Conservation (phyloP, 164 flowering plant genomes). For the Vitis riparia region DNA sequence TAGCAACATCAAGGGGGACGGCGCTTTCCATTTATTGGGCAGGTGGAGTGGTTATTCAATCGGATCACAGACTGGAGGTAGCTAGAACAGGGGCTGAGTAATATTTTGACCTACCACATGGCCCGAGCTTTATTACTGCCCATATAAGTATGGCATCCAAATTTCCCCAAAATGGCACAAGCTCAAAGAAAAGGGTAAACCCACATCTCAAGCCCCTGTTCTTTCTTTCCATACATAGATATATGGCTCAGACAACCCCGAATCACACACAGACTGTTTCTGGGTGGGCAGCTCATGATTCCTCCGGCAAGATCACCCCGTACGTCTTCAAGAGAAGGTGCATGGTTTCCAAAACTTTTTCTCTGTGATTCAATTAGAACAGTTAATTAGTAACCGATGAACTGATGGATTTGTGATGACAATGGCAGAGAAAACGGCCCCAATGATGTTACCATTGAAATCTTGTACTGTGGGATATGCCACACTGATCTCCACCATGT, state of each 20-base stretch:
- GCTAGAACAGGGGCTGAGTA: too few species aligned
- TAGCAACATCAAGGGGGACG: too few species aligned
- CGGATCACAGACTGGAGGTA: too few species aligned
- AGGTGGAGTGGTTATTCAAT: too few species aligned
- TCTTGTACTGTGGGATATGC: conserved; percentile 77
- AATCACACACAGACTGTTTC: conserved; percentile 61
- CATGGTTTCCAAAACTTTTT: not conserved
- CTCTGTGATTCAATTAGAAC: not conserved
- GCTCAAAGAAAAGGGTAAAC: too few species aligned
- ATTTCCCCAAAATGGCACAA: too few species aligned
- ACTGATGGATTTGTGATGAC: too few species aligned
- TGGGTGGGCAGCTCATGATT: conserved; percentile 75
- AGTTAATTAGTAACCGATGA: not conserved
- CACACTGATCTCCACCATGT: conserved; percentile 71
- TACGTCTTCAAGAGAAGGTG: conserved; percentile 69
- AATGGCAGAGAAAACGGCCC: conserved; percentile 54
- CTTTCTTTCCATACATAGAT: too few species aligned
- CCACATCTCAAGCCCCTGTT: not conserved
- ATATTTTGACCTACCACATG: too few species aligned
- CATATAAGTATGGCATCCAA: too few species aligned
- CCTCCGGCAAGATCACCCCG: conserved; percentile 60
- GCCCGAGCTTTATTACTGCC: too few species aligned
- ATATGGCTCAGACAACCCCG: conserved; percentile 55
- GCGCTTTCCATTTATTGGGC: too few species aligned
- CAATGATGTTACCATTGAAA: conserved; percentile 63